Evolutionary conservation across 106 monocot genomes (phyloP), one percentile per base, ranked within the genome.

Genomic region (Amphibolis antarctica): DNA sequence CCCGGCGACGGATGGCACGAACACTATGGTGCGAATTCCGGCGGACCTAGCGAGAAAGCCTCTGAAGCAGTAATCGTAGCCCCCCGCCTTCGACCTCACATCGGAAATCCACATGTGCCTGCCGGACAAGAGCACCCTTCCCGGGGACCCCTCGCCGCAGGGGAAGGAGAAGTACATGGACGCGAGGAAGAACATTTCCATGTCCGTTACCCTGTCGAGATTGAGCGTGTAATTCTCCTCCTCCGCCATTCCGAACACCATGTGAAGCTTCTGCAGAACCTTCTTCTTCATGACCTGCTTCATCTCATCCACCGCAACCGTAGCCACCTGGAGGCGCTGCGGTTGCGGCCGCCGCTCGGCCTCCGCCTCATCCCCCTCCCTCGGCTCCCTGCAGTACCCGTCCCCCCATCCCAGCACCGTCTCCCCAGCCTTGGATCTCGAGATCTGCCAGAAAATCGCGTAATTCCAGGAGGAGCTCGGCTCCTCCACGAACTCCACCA

Each of bases 161-260:
- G 79, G 80, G 70, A 93, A 88, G 4, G 83, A 66, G 74, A 93
- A 93, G 77, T 93, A 93, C 93, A 88, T 93, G 29, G 88, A 88
- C 4, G 80, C 60, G 1, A 88, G 77, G 65, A 88, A 93, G 69
- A 88, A 84, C 76, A 88, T 78, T 74, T 88, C 88, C 14, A 68
- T 74, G 66, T 88, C 84, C 14, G 88, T 88, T 18, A 88, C 81
- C 31, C 70, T 69, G 23, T 88, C 88, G 44, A 88, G 84, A 20
- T 71, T 52, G 6, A 79, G 65, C 21, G 84, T 76, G 48, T 78
- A 84, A 70, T 88, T 79, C 66, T 88, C 88, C 58, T 84, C 88
- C 36, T 88, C 84, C 1, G 76, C 64, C 44, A 81, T 81, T 2
- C 83, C 87, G 21, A 67, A 78, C 28, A 66, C 63, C 12, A 63